These are phyloP conservation scores for Pharnaceum exiguum DNA, from an alignment of 148 eudicot genomes.

Conservation along the genomic window DNA sequence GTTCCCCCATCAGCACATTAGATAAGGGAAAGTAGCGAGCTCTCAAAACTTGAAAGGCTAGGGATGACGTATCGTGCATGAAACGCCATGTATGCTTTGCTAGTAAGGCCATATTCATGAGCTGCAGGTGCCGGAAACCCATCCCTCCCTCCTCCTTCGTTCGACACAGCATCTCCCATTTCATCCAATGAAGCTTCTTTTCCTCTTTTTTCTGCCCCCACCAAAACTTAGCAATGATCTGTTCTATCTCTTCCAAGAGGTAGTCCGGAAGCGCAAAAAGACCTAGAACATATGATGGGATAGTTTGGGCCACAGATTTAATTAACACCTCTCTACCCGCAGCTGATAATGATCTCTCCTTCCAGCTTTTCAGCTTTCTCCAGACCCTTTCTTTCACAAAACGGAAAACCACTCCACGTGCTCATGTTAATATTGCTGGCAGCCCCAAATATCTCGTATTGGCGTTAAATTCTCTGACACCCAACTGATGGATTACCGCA, in stretches of 20 bases:
- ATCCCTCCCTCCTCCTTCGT: not conserved
- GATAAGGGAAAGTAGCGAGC: not conserved
- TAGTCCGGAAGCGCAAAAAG: not conserved
- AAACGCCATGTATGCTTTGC: constrained; percentile 5
- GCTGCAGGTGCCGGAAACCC: no score
- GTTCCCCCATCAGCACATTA: not conserved
- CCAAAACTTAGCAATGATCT: not conserved
- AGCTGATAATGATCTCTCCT: not conserved
- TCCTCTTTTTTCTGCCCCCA: not conserved
- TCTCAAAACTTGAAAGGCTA: not conserved
- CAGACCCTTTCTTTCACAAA: not conserved
- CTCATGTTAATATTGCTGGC: not conserved
- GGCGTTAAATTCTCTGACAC: no score
- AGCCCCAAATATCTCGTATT: not conserved
- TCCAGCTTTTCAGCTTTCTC: not conserved
- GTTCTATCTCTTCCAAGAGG: not conserved
- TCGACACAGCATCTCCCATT: not conserved
- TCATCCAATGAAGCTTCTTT: not conserved
- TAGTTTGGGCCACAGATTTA: not conserved
- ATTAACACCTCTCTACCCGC: not conserved
- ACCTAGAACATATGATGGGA: not conserved
- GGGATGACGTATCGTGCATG: not conserved
- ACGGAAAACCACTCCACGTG: not conserved
- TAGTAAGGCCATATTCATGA: not conserved
- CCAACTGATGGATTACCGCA: no score